Evolutionary conservation across 352 stramenopile genomes (phyloP).

Genomic region (Sclerospora graminicola): DNA sequence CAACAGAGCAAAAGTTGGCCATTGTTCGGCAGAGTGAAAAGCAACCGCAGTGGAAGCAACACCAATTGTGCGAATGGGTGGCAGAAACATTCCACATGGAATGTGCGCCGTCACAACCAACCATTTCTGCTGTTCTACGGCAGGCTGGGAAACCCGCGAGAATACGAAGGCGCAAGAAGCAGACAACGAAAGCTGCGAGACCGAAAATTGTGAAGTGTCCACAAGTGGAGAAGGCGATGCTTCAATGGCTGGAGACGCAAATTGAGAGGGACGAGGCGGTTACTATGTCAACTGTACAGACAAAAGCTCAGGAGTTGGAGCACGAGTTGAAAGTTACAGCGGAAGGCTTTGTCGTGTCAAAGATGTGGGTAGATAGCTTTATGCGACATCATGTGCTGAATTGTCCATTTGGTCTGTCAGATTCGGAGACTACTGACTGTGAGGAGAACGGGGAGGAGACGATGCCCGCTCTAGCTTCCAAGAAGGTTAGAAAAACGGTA

Average conservation of each 20-base stretch:
- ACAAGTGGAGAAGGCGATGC: constrained; percentile 46
- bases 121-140: constrained; percentile 66
- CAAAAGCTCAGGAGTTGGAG: constrained; percentile 9
- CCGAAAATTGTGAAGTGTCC: constrained; percentile 51
- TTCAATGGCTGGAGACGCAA: constrained; percentile 41
- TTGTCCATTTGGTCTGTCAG: constrained; percentile 17
- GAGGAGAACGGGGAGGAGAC: constrained; percentile 2
- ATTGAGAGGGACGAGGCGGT: constrained; percentile 17
- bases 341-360: constrained; percentile 18
- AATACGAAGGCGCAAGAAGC: constrained; percentile 29
- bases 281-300: constrained; percentile 6
- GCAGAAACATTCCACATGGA: constrained; percentile 43
- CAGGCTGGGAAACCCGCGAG: constrained; percentile 29
- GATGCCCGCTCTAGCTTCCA: not conserved
- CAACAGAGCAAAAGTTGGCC: constrained; percentile 48
- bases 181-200: constrained; percentile 24
- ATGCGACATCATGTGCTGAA: constrained; percentile 16
- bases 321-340: constrained; percentile 4
- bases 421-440: constrained; percentile 11
- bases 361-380: constrained; percentile 22
- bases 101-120: constrained; percentile 58
- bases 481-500: not conserved
- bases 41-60: constrained; percentile 52
- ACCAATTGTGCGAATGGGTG: constrained; percentile 51
- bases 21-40: constrained; percentile 61